Conservation (phyloP, 2,329 filamentous ascomycete species). For the Shiraia sp. region DNA sequence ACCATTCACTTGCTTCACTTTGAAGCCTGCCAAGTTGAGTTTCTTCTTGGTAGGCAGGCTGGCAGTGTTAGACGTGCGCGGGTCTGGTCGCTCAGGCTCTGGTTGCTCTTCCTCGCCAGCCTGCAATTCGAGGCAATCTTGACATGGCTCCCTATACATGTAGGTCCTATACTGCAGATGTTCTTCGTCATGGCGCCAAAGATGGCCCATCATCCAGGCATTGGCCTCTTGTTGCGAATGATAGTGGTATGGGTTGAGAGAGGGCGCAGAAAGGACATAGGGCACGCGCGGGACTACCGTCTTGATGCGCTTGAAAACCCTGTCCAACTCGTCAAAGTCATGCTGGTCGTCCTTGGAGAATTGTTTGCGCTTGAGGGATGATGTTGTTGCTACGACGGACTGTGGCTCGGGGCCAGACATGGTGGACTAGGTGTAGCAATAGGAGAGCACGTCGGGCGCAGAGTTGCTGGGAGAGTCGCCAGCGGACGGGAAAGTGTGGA, state of each 20-base stretch:
- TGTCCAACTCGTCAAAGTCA: conserved; percentile 47
- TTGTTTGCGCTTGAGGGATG: conserved; percentile 30
- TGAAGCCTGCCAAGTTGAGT: conserved; percentile 65
- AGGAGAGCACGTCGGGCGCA: conserved; percentile 1
- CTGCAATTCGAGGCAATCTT: conserved; percentile 53
- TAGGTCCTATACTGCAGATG: conserved; percentile 66
- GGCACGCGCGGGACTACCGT: conserved; percentile 47
- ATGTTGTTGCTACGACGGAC: conserved; percentile 28
- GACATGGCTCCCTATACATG: conserved; percentile 59
- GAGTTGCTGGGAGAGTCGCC: conserved; percentile 5
- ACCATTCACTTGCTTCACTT: conserved; percentile 55
- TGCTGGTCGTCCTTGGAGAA: conserved; percentile 35
- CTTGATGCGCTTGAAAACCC: conserved; percentile 49
- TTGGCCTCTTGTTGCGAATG: conserved; percentile 46
- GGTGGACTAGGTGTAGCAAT: conserved; percentile 13
- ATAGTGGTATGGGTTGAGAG: conserved; percentile 50
- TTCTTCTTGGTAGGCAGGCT: conserved; percentile 59
- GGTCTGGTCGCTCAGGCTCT: conserved; percentile 46
- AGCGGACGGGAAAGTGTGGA: conserved; percentile 7
- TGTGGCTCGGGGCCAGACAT: conserved; percentile 38
- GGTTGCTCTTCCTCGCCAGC: conserved; percentile 59
- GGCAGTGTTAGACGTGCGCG: conserved; percentile 44
- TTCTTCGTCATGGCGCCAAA: conserved; percentile 60
- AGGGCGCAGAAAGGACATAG: conserved; percentile 54
- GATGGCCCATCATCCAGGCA: conserved; percentile 53